Evolutionary conservation across 257 asterid species (phyloP).

Genomic region (Hygrophila difformis): DNA sequence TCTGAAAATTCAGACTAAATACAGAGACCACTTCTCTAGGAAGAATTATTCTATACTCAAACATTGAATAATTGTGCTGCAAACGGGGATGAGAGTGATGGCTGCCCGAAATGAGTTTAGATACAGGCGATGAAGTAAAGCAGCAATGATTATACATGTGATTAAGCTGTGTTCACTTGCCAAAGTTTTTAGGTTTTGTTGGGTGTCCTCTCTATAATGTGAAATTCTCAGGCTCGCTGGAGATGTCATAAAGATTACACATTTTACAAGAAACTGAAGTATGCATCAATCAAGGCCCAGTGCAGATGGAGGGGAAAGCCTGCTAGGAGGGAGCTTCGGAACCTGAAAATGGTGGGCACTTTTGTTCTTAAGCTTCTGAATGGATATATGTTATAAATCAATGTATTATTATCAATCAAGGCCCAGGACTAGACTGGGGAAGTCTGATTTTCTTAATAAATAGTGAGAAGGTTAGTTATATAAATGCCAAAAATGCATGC

Average conservation of each 20-base stretch:
- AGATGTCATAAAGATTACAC: not conserved
- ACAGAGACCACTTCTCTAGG: slow-evolving; percentile 68
- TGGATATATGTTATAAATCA: not conserved
- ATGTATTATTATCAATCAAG: not conserved
- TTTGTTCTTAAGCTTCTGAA: slow-evolving; percentile 2
- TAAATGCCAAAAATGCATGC: no score
- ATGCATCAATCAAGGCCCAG: slow-evolving; percentile 62
- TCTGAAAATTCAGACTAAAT: slow-evolving; percentile 64
- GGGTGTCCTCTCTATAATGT: slow-evolving; percentile 17
- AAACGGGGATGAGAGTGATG: slow-evolving; percentile 78
- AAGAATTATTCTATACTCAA: slow-evolving; percentile 47
- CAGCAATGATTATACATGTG: slow-evolving; percentile 73
- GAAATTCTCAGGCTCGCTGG: slow-evolving; percentile 46
- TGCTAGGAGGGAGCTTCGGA: slow-evolving; percentile 72
- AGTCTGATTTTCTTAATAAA: no score
- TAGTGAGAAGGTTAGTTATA: no score
- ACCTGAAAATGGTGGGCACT: slow-evolving; percentile 61
- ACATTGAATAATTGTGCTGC: slow-evolving; percentile 47
- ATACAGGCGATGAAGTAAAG: slow-evolving; percentile 55
- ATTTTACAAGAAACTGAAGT: slow-evolving; percentile 24
- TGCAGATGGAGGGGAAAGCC: slow-evolving; percentile 83
- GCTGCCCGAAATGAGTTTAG: slow-evolving; percentile 61
- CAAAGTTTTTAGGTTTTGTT: slow-evolving; percentile 1
- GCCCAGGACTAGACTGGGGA: no score
- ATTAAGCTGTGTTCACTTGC: slow-evolving; percentile 15